Conservation (phyloP, 805 yeast genomes). For the Candida gorgasii region DNA sequence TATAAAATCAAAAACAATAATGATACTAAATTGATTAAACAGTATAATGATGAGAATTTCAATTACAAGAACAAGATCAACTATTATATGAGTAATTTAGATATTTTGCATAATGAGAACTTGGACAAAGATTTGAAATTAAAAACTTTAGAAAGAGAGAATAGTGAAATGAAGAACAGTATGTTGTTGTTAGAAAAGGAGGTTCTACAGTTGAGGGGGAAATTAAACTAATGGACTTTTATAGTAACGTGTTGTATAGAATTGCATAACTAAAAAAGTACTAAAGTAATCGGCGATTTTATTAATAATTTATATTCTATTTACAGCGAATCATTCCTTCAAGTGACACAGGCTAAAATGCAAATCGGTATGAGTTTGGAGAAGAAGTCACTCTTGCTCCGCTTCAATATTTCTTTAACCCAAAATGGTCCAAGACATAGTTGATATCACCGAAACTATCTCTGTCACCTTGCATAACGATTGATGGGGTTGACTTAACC, state of each 20-base stretch:
- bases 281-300: no score
- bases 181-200: slow-evolving; percentile 57
- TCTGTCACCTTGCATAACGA: slow-evolving; percentile 87
- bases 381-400: no score
- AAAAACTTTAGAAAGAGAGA: slow-evolving; percentile 56
- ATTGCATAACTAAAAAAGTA: slow-evolving; percentile 8
- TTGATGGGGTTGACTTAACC: slow-evolving; percentile 78
- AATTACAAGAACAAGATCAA: slow-evolving; percentile 53
- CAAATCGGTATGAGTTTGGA: no score
- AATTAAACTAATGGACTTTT: slow-evolving; percentile 9
- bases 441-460: slow-evolving; percentile 84
- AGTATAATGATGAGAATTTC: slow-evolving; percentile 60
- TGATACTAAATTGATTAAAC: slow-evolving; percentile 50
- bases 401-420: slow-evolving; percentile 28
- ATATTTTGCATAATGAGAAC: slow-evolving; percentile 39
- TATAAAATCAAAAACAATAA: slow-evolving; percentile 52
- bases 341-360: no score
- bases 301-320: slow-evolving; percentile 6
- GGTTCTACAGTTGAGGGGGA: slow-evolving; percentile 52
- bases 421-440: slow-evolving; percentile 62
- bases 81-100: slow-evolving; percentile 39
- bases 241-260: background rate
- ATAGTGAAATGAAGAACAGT: slow-evolving; percentile 54
- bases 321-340: slow-evolving; percentile 4
- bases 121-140: slow-evolving; percentile 45